Conservation (phyloP, 164 flowering plant species). For the Piper longum region DNA sequence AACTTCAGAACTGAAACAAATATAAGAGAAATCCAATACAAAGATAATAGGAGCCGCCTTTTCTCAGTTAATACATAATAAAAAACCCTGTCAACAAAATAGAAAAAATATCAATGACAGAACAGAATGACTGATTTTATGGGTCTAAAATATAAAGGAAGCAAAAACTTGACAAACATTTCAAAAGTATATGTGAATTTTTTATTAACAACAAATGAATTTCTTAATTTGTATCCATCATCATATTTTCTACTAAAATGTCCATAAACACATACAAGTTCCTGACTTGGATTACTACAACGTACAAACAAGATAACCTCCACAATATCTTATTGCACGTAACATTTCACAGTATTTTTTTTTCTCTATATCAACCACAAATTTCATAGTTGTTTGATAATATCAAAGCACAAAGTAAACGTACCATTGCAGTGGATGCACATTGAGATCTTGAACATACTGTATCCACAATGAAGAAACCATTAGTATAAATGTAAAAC, state of each 20-base stretch:
- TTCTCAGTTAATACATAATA: constrained; percentile 56
- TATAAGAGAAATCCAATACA: constrained; percentile 67
- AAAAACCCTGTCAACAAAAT: constrained; percentile 40
- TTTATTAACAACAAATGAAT: too few species aligned
- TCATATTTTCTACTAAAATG: too few species aligned
- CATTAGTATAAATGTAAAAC: constrained; percentile 30
- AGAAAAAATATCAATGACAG: too few species aligned
- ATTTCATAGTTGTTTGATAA: too few species aligned
- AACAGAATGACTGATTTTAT: background rate
- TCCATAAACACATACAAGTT: too few species aligned
- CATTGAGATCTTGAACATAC: constrained; percentile 54
- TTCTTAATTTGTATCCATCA: too few species aligned
- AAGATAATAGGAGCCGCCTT: constrained; percentile 55
- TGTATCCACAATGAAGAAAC: constrained; percentile 76
- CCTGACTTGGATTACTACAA: too few species aligned
- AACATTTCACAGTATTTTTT: too few species aligned
- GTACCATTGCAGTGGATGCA: constrained; percentile 35
- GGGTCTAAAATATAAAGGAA: background rate
- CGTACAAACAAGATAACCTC: too few species aligned
- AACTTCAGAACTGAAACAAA: constrained; percentile 55
- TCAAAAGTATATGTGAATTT: too few species aligned
- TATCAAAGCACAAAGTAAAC: background rate
- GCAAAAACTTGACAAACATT: background rate
- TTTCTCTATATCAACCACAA: too few species aligned
- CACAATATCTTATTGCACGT: too few species aligned